A percentile compares a stretch with the other conserved stretches of the same genome.
Conservation (phyloP, 2,329 filamentous ascomycete genomes). For the Claviceps purpurea region DNA sequence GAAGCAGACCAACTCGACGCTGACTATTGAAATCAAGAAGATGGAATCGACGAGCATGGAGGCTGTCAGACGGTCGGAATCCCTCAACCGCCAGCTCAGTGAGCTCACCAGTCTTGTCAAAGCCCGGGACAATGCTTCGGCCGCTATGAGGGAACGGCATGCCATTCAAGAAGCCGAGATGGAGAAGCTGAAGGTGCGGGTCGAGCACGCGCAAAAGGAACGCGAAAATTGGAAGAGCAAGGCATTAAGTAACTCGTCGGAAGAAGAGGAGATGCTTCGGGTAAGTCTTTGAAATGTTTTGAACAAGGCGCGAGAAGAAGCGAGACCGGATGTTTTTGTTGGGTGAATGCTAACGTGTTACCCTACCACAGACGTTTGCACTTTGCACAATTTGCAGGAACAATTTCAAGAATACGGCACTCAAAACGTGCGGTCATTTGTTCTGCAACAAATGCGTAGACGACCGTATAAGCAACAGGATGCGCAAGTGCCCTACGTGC, state of each 20-base stretch:
- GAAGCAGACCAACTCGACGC: slow-evolving; percentile 60
- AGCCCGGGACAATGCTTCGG: slow-evolving; percentile 54
- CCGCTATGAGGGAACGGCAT: slow-evolving; percentile 40
- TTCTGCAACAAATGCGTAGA: slow-evolving; percentile 89
- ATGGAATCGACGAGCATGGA: slow-evolving; percentile 62
- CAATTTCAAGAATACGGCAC: slow-evolving; percentile 84
- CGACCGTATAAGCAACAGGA: slow-evolving; percentile 75
- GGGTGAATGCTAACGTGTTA: slow-evolving; percentile 11
- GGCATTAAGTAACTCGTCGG: slow-evolving; percentile 64
- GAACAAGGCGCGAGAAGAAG: background rate
- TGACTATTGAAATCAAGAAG: slow-evolving; percentile 59
- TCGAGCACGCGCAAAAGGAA: slow-evolving; percentile 70
- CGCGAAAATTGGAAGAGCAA: slow-evolving; percentile 78
- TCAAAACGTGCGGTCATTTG: slow-evolving; percentile 89
- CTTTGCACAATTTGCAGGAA: slow-evolving; percentile 87
- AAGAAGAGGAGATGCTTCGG: slow-evolving; percentile 73
- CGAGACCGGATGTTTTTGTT: background rate
- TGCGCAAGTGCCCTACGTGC: slow-evolving; percentile 91
- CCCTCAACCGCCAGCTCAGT: slow-evolving; percentile 58
- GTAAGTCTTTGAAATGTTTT: slow-evolving; percentile 41
- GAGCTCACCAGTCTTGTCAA: slow-evolving; percentile 65
- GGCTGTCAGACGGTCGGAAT: slow-evolving; percentile 54
- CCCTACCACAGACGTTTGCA: slow-evolving; percentile 19
- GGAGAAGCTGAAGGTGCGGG: slow-evolving; percentile 63
- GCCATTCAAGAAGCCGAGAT: slow-evolving; percentile 58